These are phyloP conservation scores for Annulohypoxylon bovei DNA, from an alignment of 495 filamentous ascomycete species.

Conservation along the genomic window DNA sequence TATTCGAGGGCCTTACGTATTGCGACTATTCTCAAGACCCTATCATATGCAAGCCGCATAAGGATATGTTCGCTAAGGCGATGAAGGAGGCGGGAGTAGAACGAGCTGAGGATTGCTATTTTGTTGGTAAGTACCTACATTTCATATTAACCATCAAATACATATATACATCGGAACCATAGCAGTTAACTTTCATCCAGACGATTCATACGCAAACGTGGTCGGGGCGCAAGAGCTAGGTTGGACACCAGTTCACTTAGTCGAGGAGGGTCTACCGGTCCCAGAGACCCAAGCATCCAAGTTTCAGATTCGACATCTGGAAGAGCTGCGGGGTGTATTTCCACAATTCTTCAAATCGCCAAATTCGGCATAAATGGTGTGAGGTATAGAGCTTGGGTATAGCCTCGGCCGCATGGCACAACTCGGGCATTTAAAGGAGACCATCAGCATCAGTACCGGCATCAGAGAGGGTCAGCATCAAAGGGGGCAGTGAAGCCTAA, in stretches of 20 bases:
- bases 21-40: conserved; percentile 80
- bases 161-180: too few species aligned
- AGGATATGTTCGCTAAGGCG: conserved; percentile 86
- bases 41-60: conserved; percentile 85
- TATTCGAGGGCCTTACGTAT: conserved; percentile 92
- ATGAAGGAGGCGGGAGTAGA: conserved; percentile 70
- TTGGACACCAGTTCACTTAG: conserved; percentile 83
- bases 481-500: background rate
- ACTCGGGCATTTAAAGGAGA: conserved; percentile 15
- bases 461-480: too few species aligned
- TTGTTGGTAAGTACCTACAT: conserved; percentile 72
- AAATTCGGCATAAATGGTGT: conserved; percentile 19
- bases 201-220: conserved; percentile 84
- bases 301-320: conserved; percentile 74
- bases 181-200: conserved; percentile 56
- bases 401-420: conserved; percentile 1
- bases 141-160: background rate
- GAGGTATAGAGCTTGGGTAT: background rate
- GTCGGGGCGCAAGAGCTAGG: conserved; percentile 75
- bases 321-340: conserved; percentile 76
- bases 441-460: background rate
- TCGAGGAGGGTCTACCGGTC: conserved; percentile 71
- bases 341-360: conserved; percentile 77
- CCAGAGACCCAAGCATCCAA: conserved; percentile 70
- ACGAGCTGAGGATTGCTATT: conserved; percentile 73